A percentile compares a stretch with the other conserved stretches of the same genome.
These are phyloP conservation scores for Massarina eburnea DNA, from an alignment of 2,329 filamentous ascomycete genomes.

Conservation along the genomic window DNA sequence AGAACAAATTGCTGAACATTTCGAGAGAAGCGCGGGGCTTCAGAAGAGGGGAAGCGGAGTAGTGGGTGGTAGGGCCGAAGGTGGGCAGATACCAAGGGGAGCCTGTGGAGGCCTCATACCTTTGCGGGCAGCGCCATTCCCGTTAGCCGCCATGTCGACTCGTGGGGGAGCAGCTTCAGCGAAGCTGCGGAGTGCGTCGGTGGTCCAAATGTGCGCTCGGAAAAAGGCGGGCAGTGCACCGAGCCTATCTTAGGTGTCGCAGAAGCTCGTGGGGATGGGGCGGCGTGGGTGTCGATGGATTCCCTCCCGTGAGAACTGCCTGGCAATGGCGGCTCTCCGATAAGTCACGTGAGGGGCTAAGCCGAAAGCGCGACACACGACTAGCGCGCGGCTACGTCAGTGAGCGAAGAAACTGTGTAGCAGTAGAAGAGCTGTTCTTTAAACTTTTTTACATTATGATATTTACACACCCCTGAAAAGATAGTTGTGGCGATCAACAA, in stretches of 20 bases:
- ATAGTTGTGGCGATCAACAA: too few relatives aligned
- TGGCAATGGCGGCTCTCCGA: not conserved
- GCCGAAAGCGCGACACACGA: too few relatives aligned
- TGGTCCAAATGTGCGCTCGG: slow-evolving; percentile 4
- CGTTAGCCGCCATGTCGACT: slow-evolving; percentile 43
- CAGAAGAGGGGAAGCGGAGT: too few relatives aligned
- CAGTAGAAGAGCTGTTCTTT: too few relatives aligned
- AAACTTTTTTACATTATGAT: too few relatives aligned
- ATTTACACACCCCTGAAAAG: too few relatives aligned
- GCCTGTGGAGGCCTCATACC: slow-evolving; percentile 23
- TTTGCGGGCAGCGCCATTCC: slow-evolving; percentile 41
- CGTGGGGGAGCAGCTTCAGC: slow-evolving; percentile 3
- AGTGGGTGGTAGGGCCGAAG: not conserved
- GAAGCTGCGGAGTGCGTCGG: slow-evolving; percentile 40
- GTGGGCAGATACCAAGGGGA: not conserved
- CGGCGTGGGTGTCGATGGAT: slow-evolving; percentile 13
- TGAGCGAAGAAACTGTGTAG: too few relatives aligned
- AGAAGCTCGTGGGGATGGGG: slow-evolving; percentile 19
- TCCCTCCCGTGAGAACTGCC: slow-evolving; percentile 6
- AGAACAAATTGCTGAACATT: too few relatives aligned
- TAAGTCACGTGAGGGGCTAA: too few relatives aligned
- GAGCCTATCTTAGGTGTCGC: slow-evolving; percentile 9
- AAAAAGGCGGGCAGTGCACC: not conserved
- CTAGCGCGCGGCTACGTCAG: too few relatives aligned
- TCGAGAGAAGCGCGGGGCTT: too few relatives aligned